phyloP scores from a whole-genome alignment of 345 rosid genomes.

The Bruguiera gymnorhiza region DNA sequence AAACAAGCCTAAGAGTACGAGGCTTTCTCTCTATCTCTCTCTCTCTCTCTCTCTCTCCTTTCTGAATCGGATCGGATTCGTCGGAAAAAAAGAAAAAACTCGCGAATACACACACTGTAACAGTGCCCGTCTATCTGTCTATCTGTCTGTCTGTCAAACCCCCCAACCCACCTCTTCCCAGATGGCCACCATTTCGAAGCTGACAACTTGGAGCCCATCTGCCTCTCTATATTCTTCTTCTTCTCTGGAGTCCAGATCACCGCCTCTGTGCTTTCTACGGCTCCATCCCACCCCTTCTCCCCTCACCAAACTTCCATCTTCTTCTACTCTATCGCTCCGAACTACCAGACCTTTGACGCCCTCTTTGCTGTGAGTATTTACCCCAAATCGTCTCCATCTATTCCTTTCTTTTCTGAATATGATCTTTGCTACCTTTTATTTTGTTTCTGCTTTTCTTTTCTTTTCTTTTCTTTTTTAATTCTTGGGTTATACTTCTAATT shows the following conservation, averaged over 20 bases:
- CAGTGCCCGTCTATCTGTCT: background rate
- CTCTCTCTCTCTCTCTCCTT: too few relatives aligned
- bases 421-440: background rate
- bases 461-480: too few relatives aligned
- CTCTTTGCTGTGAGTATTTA: conserved; percentile 55
- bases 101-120: too few relatives aligned
- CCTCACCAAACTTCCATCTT: conserved; percentile 43
- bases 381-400: background rate
- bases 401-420: background rate
- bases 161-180: background rate
- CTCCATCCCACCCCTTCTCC: conserved; percentile 26
- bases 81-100: too few relatives aligned
- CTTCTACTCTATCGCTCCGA: conserved; percentile 47
- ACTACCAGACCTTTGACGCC: conserved; percentile 23
- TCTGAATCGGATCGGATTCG: too few relatives aligned
- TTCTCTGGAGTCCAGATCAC: conserved; percentile 37
- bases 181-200: conserved; percentile 86
- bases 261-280: conserved; percentile 34
- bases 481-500: background rate
- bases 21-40: too few relatives aligned
- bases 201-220: conserved; percentile 41
- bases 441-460: background rate
- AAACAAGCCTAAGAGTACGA: too few relatives aligned
- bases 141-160: background rate
- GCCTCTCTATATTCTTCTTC: conserved; percentile 27